Base-by-base conservation (phyloP, 768 basidiomycete genomes). In the Hericium coralloides region DNA sequence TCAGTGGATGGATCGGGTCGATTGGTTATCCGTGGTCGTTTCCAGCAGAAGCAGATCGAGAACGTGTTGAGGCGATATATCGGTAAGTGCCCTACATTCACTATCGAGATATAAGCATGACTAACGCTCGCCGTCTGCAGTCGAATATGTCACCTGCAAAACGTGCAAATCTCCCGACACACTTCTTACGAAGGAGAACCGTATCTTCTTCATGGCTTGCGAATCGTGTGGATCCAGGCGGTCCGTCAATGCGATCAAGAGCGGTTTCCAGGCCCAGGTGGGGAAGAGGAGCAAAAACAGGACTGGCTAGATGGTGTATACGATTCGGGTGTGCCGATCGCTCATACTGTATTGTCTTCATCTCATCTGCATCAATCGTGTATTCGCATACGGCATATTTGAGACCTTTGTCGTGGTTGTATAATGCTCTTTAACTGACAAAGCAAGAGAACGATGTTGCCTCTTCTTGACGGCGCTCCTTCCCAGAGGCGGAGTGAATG, bases 91-190 rank as follows among this genome's bases (percentile, higher is more conserved):
- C 9, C n/a, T 12, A 12, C 10, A 48, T 54, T 51, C 55, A 41
- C n/a, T 38, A 43, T 31, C 57, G 23, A 45, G 49, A 43, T 48
- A 55, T 37, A 39, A 12, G n/a, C 22, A 38, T 31, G 38, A 56
- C 43, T 36, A 38, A 52, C 53, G 53, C 45, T 53, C 38, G 50
- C 15, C 45, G 20, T 38, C 20, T 39, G 45, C 63, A 95, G 95
- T 95, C 59, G 95, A 98, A 75, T 98, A 98, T 72, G 95, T 98
- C 59, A 95, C 95, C 39, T 99, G 97, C 83, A 95, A 97, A 74
- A 98, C 95, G 41, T 99, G 97, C 81, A 99, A 98, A 75, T 98
- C 95, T 1, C 92, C 92, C 48, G 97, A 99, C 70, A 99, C 97
- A 2, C 82, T 97, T 18, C 82, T 99, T 38, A 87, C 89, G 26